A percentile compares a stretch with the other conserved stretches of the same genome.
Conservation (phyloP, 2,329 filamentous ascomycete species). For the Pestalotiopsis sp. region DNA sequence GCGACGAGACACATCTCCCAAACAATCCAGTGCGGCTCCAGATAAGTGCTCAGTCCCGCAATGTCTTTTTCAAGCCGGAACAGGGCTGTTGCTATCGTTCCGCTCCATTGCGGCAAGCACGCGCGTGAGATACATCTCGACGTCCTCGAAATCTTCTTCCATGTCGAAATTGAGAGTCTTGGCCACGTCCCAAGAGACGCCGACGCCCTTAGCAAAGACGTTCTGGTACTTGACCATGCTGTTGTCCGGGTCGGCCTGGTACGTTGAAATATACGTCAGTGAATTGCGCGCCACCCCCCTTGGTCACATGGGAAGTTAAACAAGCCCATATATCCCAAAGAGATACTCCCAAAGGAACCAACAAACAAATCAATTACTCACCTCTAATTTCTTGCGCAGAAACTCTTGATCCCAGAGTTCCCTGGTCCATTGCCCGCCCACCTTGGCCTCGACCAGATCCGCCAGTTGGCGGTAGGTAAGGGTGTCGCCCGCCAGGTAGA, state of each 20-base stretch:
- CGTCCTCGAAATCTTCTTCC: slow-evolving; percentile 40
- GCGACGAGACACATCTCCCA: no score
- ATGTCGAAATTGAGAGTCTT: slow-evolving; percentile 48
- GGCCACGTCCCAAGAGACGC: slow-evolving; percentile 53
- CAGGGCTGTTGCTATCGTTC: no score
- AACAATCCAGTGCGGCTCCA: no score
- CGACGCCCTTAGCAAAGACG: slow-evolving; percentile 53
- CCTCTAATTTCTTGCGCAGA: slow-evolving; percentile 40
- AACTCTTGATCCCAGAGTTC: slow-evolving; percentile 46
- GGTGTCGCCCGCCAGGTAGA: slow-evolving; percentile 58
- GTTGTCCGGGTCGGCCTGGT: slow-evolving; percentile 41
- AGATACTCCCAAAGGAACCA: not conserved
- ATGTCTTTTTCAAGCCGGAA: no score
- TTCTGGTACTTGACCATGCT: slow-evolving; percentile 54
- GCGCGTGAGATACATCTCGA: slow-evolving; percentile 38
- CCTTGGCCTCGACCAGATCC: slow-evolving; percentile 46
- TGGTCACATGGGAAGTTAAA: no score
- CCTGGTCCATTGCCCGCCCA: slow-evolving; percentile 40
- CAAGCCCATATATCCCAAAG: no score
- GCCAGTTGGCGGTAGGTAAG: slow-evolving; percentile 52
- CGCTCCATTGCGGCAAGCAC: slow-evolving; percentile 14
- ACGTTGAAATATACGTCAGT: not conserved
- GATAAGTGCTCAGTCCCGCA: no score
- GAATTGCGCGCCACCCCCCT: no score
- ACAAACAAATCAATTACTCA: not conserved